These are phyloP conservation scores for Alternaria gaisen DNA, from an alignment of 2,329 filamentous ascomycete species.

Conservation along the genomic window DNA sequence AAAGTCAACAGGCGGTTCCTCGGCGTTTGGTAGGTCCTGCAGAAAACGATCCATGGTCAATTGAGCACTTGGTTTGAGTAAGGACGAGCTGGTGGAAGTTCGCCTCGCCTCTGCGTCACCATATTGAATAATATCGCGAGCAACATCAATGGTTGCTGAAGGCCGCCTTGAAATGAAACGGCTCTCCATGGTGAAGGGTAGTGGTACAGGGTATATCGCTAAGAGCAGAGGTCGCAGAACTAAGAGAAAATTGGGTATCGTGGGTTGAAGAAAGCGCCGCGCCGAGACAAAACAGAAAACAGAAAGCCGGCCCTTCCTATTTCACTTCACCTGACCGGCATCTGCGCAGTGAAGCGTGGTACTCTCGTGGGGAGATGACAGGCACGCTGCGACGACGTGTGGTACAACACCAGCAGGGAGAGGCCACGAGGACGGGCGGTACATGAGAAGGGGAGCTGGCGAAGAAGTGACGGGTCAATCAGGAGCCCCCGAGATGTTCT, in stretches of 20 bases:
- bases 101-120: conserved; percentile 22
- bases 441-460: conserved; percentile 18
- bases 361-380: conserved; percentile 31
- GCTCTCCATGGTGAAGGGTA: conserved; percentile 43
- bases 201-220: conserved; percentile 46
- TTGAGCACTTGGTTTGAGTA: conserved; percentile 51
- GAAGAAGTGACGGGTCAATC: conserved; percentile 31
- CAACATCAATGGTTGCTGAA: conserved; percentile 28
- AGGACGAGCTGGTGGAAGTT: conserved; percentile 38
- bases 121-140: conserved; percentile 23
- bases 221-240: conserved; percentile 21
- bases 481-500: conserved; percentile 45
- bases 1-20: conserved; percentile 50
- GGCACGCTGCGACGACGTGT: conserved; percentile 38
- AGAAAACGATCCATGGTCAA: conserved; percentile 55
- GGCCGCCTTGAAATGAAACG: conserved; percentile 31
- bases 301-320: conserved; percentile 18
- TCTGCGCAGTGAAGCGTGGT: conserved; percentile 40
- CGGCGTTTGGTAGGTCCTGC: conserved; percentile 54
- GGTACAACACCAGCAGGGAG: conserved; percentile 29
- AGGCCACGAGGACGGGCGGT: conserved; percentile 21
- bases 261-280: conserved; percentile 15
- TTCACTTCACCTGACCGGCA: conserved; percentile 38
- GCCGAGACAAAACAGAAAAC: conserved; percentile 16
- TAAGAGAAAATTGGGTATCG: conserved; percentile 21